phyloP scores from a whole-genome alignment of 1,284 basidiomycete species.

The Sutorius eximius region DNA sequence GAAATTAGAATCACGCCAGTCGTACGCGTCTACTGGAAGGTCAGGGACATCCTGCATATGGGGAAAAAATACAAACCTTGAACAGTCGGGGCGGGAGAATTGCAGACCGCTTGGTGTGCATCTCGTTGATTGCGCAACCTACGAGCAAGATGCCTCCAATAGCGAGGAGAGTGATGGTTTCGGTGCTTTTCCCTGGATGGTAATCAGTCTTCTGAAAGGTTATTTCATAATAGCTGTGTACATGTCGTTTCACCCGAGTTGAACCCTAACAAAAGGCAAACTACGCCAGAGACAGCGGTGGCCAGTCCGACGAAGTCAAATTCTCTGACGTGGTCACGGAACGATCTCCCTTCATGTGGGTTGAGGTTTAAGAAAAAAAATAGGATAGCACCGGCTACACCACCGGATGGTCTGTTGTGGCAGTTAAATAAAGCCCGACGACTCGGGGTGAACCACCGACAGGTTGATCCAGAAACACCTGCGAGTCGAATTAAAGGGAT shows the following conservation, averaged over 20 bases:
- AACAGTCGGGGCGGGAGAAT: slow-evolving; percentile 54
- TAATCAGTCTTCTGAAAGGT: slow-evolving; percentile 2
- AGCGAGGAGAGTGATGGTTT: slow-evolving; percentile 50
- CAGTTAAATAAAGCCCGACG: background rate
- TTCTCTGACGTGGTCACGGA: slow-evolving; percentile 36
- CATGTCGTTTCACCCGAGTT: slow-evolving; percentile 32
- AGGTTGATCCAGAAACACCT: slow-evolving; percentile 42
- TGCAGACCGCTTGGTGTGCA: slow-evolving; percentile 48
- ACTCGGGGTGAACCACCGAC: slow-evolving; percentile 14
- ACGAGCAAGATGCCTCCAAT: slow-evolving; percentile 46
- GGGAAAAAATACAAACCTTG: slow-evolving; percentile 20
- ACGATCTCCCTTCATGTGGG: slow-evolving; percentile 33
- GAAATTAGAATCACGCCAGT: slow-evolving; percentile 41
- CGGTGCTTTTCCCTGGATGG: slow-evolving; percentile 29
- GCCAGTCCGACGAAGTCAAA: slow-evolving; percentile 52
- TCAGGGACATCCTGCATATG: slow-evolving; percentile 3
- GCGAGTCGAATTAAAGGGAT: slow-evolving; percentile 2
- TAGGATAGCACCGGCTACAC: slow-evolving; percentile 39
- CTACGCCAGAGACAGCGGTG: slow-evolving; percentile 46
- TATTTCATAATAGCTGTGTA: slow-evolving; percentile 1
- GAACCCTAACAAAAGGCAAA: slow-evolving; percentile 47
- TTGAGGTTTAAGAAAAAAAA: slow-evolving; percentile 38
- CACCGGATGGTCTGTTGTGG: slow-evolving; percentile 40
- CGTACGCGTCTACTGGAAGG: slow-evolving; percentile 39
- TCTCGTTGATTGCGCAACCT: slow-evolving; percentile 44